Evolutionary conservation across 331 rosid species (phyloP), one percentile per base, ranked within the genome.

Genomic region (Ulmus americana): DNA sequence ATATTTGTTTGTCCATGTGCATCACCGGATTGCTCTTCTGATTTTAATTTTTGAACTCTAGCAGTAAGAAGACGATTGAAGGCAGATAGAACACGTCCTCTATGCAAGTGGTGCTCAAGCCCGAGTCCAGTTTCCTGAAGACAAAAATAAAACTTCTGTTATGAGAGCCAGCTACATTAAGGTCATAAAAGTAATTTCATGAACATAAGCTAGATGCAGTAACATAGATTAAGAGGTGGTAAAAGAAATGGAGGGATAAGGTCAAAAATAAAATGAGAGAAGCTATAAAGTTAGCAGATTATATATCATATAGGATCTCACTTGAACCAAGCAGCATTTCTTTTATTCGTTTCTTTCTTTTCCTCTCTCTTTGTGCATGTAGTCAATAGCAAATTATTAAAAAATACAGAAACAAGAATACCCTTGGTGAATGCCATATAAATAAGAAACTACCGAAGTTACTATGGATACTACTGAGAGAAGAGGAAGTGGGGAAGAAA

Each of bases 61-160:
- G 69, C 71, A 43, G 76, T 59, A 71, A 91, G 95, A 75, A 91
- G 77, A 61, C 81, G 90, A 78, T 85, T 88, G 70, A 91, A 91
- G 66, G 96, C 94, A 51, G 95, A 85, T 70, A 91, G 67, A 2
- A 96, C 88, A 67, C 90, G 94, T 66, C 97, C 96, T 55, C 97
- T 95, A 69, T 88, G 90, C 78, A 92, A 83, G 80, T 88, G 88
- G 76, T 92, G 97, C 81, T 92, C 97, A 55, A 88, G 75, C 59
- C 96, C 96, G 74, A 81, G 82, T 64, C 84, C 90, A 75, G 79
- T 83, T 76, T 83, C 96, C 97, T 92, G 79, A 80, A 73, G 69
- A 52, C 57, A 71, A 74, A 74, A 13, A 63, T 13, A 75, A 66
- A 2, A 39, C 54, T 44, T 47, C 62, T 61, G 45, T 53, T 55